Evolutionary conservation across 305 asterid genomes (phyloP), one percentile per base, ranked within the genome.

Genomic region (Caryopteris hybrid): DNA sequence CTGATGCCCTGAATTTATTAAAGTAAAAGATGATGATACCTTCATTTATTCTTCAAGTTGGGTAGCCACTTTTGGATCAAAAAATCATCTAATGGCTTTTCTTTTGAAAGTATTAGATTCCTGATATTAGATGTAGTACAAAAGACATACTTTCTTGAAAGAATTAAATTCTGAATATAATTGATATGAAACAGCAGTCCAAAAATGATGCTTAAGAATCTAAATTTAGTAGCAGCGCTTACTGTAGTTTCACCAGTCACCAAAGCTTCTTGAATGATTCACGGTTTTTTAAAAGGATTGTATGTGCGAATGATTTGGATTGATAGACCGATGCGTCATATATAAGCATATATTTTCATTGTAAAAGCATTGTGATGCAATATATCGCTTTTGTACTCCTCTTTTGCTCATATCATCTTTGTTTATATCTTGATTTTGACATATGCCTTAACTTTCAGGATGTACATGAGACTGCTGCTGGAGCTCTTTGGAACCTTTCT

Each of bases 401-500:
- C 36, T 4, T 31, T 31, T 31, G 7, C 36, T 31, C 41, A 2
- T 6, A 36, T 6, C 10, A 36, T 36, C 41, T 6, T 36, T 1
- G 41, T 2, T 36, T 36, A 8, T 9, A 36, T 43, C 45, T 56
- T 56, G 20, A 56, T 38, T 6, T 31, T 25, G 16, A 25, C 54
- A 50, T 8, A 47, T 48, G 5, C 12, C 9, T 23, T 56, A 5
- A 70, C 70, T 73, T 75, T 75, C 89, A 92, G 98, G 98, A 90
- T 45, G 96, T 92, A 71, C 98, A 92, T 9, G 98, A 92, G 86
- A 92, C 98, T 16, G 98, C 98, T 58, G 96, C 95, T 23, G 98
- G 98, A 62, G 98, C 98, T 60, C 97, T 92, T 66, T 92, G 98
- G 98, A 92, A 92, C 71, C 98, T 92, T 68, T 95, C 98, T 66